Base-by-base conservation (phyloP, 352 stramenopile species). In the Peronospora tabacina region DNA sequence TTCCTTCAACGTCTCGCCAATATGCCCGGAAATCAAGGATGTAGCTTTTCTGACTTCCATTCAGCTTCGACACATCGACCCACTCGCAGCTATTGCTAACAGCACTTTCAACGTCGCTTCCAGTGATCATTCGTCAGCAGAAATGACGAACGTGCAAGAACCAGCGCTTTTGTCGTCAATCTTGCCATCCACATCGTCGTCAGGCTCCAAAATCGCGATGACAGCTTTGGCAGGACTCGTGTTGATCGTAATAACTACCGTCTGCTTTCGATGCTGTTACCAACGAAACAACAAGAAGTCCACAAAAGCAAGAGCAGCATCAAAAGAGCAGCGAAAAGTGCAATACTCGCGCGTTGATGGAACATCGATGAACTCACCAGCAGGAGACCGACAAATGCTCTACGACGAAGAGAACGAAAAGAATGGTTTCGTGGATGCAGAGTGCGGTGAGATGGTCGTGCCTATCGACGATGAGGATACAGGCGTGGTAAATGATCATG, bases 21-120 rank as follows among this genome's bases (percentile, higher is more conserved):
- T 69, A 29, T 83, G 72, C 20, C 28, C 28, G 13, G 52, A 52
- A 8, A 53, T 72, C 7, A 53, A 64, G 13, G 72, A 80, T 38
- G 51, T 83, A 9, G 43, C 51, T 19, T 46, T 39, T 6, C 33
- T 73, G 40, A 10, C 63, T 10, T 22, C 48, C 7, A 12, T 70
- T 42, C 35, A 29, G 2, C 60, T 49, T 28, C 56, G 56, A 15
- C 24, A 41, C n/a, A 26, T 52, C n/a, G 45, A 26, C 9, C 3
- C 43, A 1, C 16, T 42, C 36, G 11, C 15, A 42, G 17, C 17
- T 15, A 26, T 24, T 42, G 4, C 12, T n/a, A 17, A 13, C 32
- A 35, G 10, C 19, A 29, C 16, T 42, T 37, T n/a, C 19, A 46
- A 49, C 20, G 13, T 26, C 3, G 44, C 10, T 35, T 53, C 38